Evolutionary conservation across 768 basidiomycete species (phyloP), one percentile per base, ranked within the genome.

Genomic region (Mycena vulgaris): DNA sequence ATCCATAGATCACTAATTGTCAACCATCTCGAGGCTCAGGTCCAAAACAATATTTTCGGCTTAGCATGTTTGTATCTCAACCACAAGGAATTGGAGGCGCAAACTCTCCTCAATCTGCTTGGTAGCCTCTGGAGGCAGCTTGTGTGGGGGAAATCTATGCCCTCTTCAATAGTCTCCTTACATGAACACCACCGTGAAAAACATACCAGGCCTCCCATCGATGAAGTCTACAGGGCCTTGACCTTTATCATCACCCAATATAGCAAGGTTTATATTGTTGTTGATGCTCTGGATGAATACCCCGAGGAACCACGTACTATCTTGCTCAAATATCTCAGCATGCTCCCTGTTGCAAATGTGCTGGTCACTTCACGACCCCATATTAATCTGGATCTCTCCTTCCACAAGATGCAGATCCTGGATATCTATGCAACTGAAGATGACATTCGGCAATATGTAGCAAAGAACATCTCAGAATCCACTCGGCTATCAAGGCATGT

Each of bases 241-340:
- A 16, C 10, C 9, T 39, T 16, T 10, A 16, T 16, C 14, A n/a
- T 31, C 14, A 17, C 23, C n/a, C 5, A 45, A 35, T 67, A 58
- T 67, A 21, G 16, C 11, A 52, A 58, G 33, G 40, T 67, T 13
- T 60, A 51, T 40, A 30, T 67, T 35, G 33, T 67, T n/a, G 27
- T 67, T 13, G 66, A 67, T 53, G 66, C 66, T 21, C 28, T 67
- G 47, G 66, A 67, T 51, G 66, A 67, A 59, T 67, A 60, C 28
- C 58, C 58, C 33, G 64, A 56, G 27, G 47, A 27, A 9, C 33
- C 2, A 13, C 55, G 58, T 6, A 5, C 21, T 40, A 7, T 37
- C 39, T 45, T 69, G 11, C 37, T 67, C 4, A 39, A 67, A 23
- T 5, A 49, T 19, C 23, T 67, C 21, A 21, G 13, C 9, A 13